Conservation (phyloP, 2,329 filamentous ascomycete genomes). For the Mycosphaerelloides madeirae region DNA sequence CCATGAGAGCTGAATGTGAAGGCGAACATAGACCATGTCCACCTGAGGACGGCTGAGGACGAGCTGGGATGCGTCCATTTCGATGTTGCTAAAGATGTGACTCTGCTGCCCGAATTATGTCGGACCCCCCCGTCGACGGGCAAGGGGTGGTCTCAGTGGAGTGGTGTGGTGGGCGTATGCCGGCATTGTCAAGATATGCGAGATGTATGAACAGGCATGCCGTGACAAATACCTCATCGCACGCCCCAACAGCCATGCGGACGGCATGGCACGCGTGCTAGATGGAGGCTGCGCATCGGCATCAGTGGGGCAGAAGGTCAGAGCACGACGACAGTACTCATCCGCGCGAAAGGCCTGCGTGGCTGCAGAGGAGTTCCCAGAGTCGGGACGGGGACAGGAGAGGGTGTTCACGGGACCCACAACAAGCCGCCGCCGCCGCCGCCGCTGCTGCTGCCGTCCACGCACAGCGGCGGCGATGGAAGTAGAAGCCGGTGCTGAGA, state of each 20-base stretch:
- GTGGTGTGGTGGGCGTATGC: slow-evolving; percentile 6
- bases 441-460: background rate
- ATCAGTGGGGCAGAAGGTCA: too few species aligned
- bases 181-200: slow-evolving; percentile 6
- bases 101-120: slow-evolving; percentile 11
- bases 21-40: background rate
- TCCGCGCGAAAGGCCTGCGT: background rate
- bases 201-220: slow-evolving; percentile 3
- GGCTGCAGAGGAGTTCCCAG: too few species aligned
- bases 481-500: slow-evolving; percentile 4
- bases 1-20: too few species aligned
- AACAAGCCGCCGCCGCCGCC: too few species aligned
- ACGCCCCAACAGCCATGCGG: slow-evolving; percentile 19
- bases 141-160: slow-evolving; percentile 2
- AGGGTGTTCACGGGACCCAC: too few species aligned
- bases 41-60: too few species aligned
- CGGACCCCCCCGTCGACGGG: slow-evolving; percentile 3
- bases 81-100: slow-evolving; percentile 10
- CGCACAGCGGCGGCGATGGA: background rate
- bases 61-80: slow-evolving; percentile 10
- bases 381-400: background rate
- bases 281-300: slow-evolving; percentile 14
- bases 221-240: slow-evolving; percentile 15
- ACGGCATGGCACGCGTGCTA: slow-evolving; percentile 19
- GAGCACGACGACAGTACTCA: too few species aligned